phyloP scores from a whole-genome alignment of 2,329 filamentous ascomycete species.

The Dactylonectria estremocensis region DNA sequence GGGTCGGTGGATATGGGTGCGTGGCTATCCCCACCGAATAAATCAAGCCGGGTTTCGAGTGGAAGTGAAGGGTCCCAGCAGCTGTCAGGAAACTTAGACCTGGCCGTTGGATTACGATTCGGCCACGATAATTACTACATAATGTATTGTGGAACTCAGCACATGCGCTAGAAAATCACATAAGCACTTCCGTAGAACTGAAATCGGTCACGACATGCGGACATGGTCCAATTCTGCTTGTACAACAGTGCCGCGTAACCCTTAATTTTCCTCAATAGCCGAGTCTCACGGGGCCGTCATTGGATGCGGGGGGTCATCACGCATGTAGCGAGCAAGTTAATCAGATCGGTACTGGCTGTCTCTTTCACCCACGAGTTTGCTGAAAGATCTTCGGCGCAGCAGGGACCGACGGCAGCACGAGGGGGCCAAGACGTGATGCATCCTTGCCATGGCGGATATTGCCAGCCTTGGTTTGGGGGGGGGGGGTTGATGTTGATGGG shows the following conservation, averaged over 20 bases:
- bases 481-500: neutral
- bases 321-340: neutral
- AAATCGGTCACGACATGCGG: neutral
- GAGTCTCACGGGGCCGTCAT: neutral
- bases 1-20: neutral
- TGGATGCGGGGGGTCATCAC: neutral
- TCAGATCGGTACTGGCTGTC: neutral
- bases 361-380: neutral
- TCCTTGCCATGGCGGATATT: constrained; percentile 8
- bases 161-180: neutral
- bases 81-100: neutral
- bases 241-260: neutral
- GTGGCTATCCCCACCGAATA: neutral
- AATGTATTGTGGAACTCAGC: neutral
- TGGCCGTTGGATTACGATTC: neutral
- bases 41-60: neutral
- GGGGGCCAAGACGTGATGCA: neutral
- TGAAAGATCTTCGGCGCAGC: neutral
- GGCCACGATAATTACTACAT: neutral
- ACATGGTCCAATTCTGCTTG: neutral
- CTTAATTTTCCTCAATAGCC: constrained; percentile 10
- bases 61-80: neutral
- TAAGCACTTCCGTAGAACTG: neutral
- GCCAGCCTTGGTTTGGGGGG: neutral
- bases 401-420: neutral